Base-by-base conservation (phyloP, 179 eudicot genomes). In the Dionaea muscipula region DNA sequence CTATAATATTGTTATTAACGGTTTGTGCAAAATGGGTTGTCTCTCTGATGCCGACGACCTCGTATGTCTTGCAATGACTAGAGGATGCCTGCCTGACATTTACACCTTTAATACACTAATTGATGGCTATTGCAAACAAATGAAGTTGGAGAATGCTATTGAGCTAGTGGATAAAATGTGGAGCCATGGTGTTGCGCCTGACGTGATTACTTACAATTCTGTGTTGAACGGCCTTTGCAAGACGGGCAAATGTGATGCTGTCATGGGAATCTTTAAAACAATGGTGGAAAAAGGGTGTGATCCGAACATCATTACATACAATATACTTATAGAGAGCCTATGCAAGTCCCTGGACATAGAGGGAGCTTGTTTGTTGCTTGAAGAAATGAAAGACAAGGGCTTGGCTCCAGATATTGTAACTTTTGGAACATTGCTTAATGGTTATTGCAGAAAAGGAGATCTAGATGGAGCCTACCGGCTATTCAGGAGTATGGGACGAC, bases 221-320 rank as follows among this genome's bases (percentile, higher is more conserved):
- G 73, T 90, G 47, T 71, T 90, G 67, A 72, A 90, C 57, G 97
- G 95, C 26, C 85, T 90, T 27, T 86, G 86, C 72, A 90, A 90
- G 73, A 68, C 83, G 74, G 67, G 74, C 36, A 83, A 78, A 26
- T 74, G 71, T 60, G 85, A 73, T 52, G 77, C 73, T 45, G 83
- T 90, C 15, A 67, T 61, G 72, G 97, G 78, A 73, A 79, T 79
- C 21, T 90, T 83, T 60, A 73, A 67, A 53, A 74, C 73, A 36
- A 90, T 90, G 97, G 57, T 77, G 62, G 81, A 78, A 57, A 83
- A 79, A 71, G 87, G 95, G 55, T 90, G 82, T 62, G 54, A 41
- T 65, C 90, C 97, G 2, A 80, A 83, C 38, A 62, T 69, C 35
- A 80, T 86, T 41, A 79, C 97, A 2, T 86, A 83, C 71, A 90